Evolutionary conservation across 1,284 basidiomycete species (phyloP), one percentile per base, ranked within the genome.

Genomic region (Xerocomus amazonicus): DNA sequence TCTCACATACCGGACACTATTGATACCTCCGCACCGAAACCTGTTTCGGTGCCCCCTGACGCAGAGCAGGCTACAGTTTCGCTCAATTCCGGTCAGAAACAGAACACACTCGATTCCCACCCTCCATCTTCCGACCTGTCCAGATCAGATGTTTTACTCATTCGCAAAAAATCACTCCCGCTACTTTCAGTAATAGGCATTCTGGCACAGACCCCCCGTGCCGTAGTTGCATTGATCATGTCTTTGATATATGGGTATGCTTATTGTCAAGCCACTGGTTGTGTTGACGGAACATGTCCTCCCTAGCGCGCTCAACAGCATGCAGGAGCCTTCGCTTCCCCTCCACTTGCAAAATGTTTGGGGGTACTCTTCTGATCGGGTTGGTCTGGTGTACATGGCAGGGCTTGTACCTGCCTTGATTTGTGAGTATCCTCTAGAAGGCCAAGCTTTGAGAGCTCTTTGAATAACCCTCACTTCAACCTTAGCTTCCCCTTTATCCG

Each of bases 341-440:
- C 66, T 91, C 10, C 82, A 84, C 56, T 65, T 90, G 32, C 76
- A 84, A 56, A 62, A 63, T 4, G 62, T 79, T 0, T 92, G 84
- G 80, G 59, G 71, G n/a, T 76, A 86, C 48, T 62, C 78, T 55
- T 76, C 87, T 0, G 68, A 71, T 6, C 76, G 78, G 63, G 82
- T 90, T 19, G 89, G 90, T 3, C 59, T 90, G 9, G 76, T 90
- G 13, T 88, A 84, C 61, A 72, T 91, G 43, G 85, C 81, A 9
- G 78, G 79, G n/a, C 78, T 86, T 19, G 68, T 85, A 8, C 88
- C 88, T 1, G 80, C 81, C 0, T 59, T 88, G 12, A 68, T 86
- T 47, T 84, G 86, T 85, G 57, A 48, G 77, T 64, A n/a, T 36
- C 33, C 26, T 17, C 27, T 43, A n/a, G 17, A 49, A 14, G 17